Conservation (phyloP, 2,329 filamentous ascomycete genomes). For the Coniella lustricola region DNA sequence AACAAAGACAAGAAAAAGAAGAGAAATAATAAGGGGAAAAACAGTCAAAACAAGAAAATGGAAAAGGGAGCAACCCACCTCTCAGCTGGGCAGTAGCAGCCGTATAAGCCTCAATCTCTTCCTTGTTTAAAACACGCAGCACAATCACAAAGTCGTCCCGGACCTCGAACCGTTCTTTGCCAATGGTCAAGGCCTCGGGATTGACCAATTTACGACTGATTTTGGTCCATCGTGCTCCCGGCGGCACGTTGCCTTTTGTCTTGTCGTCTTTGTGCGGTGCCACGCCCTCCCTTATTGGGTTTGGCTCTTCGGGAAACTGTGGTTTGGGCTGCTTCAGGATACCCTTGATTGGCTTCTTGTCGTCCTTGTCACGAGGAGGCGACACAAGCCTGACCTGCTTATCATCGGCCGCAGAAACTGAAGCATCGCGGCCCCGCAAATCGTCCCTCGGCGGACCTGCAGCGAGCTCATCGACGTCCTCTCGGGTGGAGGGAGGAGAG, state of each 20-base stretch:
- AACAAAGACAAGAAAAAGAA: background rate
- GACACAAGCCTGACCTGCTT: constrained; percentile 63
- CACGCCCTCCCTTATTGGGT: constrained; percentile 80
- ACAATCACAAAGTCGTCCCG: constrained; percentile 93
- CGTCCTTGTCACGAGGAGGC: constrained; percentile 56
- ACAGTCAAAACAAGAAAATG: constrained; percentile 11
- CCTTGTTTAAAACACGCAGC: constrained; percentile 74
- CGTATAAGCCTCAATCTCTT: constrained; percentile 85
- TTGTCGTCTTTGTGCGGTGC: constrained; percentile 87
- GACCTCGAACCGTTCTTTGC: constrained; percentile 88
- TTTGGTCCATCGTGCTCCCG: constrained; percentile 86
- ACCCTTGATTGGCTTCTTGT: constrained; percentile 66
- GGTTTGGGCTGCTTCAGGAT: constrained; percentile 78
- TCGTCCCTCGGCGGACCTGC: constrained; percentile 23
- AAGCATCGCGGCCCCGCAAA: constrained; percentile 36
- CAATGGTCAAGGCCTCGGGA: constrained; percentile 74
- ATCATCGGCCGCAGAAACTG: constrained; percentile 28
- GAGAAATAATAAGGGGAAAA: constrained; percentile 4
- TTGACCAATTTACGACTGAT: constrained; percentile 85
- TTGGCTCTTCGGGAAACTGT: constrained; percentile 80
- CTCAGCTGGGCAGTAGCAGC: constrained; percentile 73
- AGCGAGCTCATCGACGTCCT: background rate
- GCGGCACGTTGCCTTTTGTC: constrained; percentile 63
- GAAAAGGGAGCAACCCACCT: constrained; percentile 45
- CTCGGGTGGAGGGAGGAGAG: constrained; percentile 4